Percentiles rank a stretch among this genome's conserved stretches.
Conservation (phyloP, 192 early-diverging fungal species). For the Podila epicladia region DNA sequence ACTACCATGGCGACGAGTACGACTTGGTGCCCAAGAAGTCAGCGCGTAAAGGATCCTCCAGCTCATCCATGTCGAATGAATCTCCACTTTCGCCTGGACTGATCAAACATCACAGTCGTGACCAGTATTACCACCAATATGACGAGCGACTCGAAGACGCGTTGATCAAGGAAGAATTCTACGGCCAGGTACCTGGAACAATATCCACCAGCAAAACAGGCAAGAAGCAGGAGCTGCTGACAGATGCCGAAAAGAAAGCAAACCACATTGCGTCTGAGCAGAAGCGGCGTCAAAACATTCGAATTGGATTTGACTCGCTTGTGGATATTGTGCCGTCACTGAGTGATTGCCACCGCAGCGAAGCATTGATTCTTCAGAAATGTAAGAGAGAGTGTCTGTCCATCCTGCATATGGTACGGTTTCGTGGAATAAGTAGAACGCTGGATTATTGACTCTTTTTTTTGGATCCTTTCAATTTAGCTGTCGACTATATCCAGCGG, state of each 20-base stretch:
- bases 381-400: conserved; percentile 51
- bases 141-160: conserved; percentile 8
- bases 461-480: conserved; percentile 37
- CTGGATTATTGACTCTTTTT: background rate
- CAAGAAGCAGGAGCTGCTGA: conserved; percentile 76
- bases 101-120: no score
- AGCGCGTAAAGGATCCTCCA: background rate
- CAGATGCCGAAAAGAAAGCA: conserved; percentile 91
- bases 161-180: conserved; percentile 7
- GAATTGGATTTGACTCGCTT: conserved; percentile 89
- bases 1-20: conserved; percentile 1
- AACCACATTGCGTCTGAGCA: conserved; percentile 98
- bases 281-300: conserved; percentile 91
- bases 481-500: conserved; percentile 81
- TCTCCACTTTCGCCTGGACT: background rate
- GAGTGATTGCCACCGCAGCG: conserved; percentile 83
- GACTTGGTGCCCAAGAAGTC: background rate
- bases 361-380: conserved; percentile 88
- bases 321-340: conserved; percentile 88
- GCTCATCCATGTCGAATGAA: background rate
- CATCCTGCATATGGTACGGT: background rate
- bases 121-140: background rate
- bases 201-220: conserved; percentile 7
- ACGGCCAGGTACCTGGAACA: conserved; percentile 6
- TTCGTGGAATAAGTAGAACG: background rate